These are phyloP conservation scores for Dissophora ornata DNA, from an alignment of 192 early-diverging fungal genomes.

Conservation along the genomic window DNA sequence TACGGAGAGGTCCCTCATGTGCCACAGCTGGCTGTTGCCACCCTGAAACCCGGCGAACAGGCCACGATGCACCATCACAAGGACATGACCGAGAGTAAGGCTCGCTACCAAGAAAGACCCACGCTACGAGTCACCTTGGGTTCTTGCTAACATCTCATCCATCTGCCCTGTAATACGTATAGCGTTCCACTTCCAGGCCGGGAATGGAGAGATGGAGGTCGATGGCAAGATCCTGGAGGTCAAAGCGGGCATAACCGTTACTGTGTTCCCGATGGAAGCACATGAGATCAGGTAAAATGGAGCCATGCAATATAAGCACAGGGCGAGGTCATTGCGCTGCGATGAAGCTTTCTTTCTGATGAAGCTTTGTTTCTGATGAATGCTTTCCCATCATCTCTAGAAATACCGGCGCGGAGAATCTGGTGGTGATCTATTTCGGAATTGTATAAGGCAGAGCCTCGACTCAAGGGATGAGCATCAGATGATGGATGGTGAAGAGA, in stretches of 20 bases:
- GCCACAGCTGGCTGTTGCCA: conserved; percentile 47
- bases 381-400: no score
- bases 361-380: no score
- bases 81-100: conserved; percentile 57
- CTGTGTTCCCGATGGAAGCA: conserved; percentile 42
- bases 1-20: conserved; percentile 53
- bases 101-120: no score
- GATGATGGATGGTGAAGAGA: no score
- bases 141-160: no score
- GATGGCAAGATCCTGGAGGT: conserved; percentile 46
- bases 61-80: conserved; percentile 45
- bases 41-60: conserved; percentile 51
- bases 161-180: neutral
- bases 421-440: conserved; percentile 54
- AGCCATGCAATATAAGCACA: no score
- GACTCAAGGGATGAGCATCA: no score
- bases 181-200: conserved; percentile 53
- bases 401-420: conserved; percentile 44
- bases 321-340: no score
- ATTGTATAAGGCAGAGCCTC: conserved; percentile 21
- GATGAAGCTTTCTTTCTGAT: no score
- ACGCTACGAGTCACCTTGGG: no score
- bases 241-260: conserved; percentile 49
- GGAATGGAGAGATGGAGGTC: conserved; percentile 55
- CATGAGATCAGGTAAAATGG: conserved; percentile 56